These are phyloP conservation scores for Tinospora cordifolia DNA, from an alignment of 164 flowering plant genomes.

Conservation along the genomic window DNA sequence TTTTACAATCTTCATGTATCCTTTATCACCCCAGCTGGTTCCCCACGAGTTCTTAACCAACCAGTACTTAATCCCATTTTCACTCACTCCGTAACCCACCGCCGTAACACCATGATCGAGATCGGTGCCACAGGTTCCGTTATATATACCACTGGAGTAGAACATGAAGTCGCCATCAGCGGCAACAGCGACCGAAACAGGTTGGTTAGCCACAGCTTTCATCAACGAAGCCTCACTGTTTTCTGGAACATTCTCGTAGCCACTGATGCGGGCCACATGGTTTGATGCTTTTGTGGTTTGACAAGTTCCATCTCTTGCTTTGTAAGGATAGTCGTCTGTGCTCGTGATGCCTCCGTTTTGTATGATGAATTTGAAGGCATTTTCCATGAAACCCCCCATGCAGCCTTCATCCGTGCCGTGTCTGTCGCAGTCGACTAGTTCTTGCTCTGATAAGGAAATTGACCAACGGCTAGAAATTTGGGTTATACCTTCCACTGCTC, in stretches of 20 bases:
- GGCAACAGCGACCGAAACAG: conserved; percentile 14
- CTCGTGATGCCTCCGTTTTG: conserved; percentile 24
- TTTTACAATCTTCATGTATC: conserved; percentile 22
- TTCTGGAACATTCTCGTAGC: conserved; percentile 4
- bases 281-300: conserved; percentile 4
- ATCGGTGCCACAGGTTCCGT: conserved; percentile 10
- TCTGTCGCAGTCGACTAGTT: conserved; percentile 19
- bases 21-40: conserved; percentile 21
- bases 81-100: conserved; percentile 22
- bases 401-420: conserved; percentile 13
- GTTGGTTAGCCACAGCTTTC: conserved; percentile 18
- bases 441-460: conserved; percentile 9
- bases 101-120: conserved; percentile 23
- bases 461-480: background rate
- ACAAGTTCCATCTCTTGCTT: conserved; percentile 21
- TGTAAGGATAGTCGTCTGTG: conserved; percentile 27
- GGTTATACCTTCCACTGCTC: conserved; percentile 10
- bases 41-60: conserved; percentile 33
- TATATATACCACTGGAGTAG: conserved; percentile 12
- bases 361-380: conserved; percentile 19
- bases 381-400: conserved; percentile 22
- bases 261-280: conserved; percentile 15
- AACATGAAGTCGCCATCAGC: conserved; percentile 12
- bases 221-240: conserved; percentile 7
- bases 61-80: conserved; percentile 26